phyloP scores from a whole-genome alignment of 2,329 filamentous ascomycete genomes.

The Neopestalotiopsis clavispora region DNA sequence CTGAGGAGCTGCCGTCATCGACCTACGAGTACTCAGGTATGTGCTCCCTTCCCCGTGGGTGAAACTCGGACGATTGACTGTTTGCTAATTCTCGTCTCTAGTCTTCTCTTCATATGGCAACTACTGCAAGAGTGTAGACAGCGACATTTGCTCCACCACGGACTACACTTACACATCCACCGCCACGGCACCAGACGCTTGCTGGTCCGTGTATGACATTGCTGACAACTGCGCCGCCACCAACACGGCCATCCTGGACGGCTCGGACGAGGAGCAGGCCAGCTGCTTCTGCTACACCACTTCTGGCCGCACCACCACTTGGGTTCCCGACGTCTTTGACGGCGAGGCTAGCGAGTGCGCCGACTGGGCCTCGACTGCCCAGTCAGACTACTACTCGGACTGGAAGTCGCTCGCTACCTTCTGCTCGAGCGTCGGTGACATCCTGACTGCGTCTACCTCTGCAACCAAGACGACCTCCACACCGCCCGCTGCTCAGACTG shows the following conservation, averaged over 20 bases:
- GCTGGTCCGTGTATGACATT: slow-evolving; percentile 14
- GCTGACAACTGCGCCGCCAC: slow-evolving; percentile 9
- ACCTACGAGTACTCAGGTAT: slow-evolving; percentile 16
- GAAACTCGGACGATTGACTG: not conserved
- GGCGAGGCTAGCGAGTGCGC: slow-evolving; percentile 16
- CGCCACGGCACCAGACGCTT: slow-evolving; percentile 1
- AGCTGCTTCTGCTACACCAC: slow-evolving; percentile 20
- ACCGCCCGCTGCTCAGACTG: slow-evolving; percentile 11
- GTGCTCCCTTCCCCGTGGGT: not conserved
- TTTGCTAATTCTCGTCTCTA: not conserved
- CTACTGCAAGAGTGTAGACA: slow-evolving; percentile 14
- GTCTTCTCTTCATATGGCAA: slow-evolving; percentile 15
- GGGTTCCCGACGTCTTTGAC: slow-evolving; percentile 18
- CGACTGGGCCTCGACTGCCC: slow-evolving; percentile 16
- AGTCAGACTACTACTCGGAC: slow-evolving; percentile 4
- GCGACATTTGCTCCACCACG: not conserved
- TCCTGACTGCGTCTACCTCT: slow-evolving; percentile 4
- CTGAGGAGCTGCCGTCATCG: slow-evolving; percentile 7
- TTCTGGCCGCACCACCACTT: slow-evolving; percentile 8
- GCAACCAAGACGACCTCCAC: not conserved
- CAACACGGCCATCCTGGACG: slow-evolving; percentile 5
- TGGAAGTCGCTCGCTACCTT: not conserved
- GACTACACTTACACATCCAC: not conserved
- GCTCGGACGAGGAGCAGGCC: slow-evolving; percentile 17
- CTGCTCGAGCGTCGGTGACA: slow-evolving; percentile 13